Percentiles rank a stretch among this genome's conserved stretches.
phyloP scores from a whole-genome alignment of 768 basidiomycete genomes.

The Podaxis mareebaensis region DNA sequence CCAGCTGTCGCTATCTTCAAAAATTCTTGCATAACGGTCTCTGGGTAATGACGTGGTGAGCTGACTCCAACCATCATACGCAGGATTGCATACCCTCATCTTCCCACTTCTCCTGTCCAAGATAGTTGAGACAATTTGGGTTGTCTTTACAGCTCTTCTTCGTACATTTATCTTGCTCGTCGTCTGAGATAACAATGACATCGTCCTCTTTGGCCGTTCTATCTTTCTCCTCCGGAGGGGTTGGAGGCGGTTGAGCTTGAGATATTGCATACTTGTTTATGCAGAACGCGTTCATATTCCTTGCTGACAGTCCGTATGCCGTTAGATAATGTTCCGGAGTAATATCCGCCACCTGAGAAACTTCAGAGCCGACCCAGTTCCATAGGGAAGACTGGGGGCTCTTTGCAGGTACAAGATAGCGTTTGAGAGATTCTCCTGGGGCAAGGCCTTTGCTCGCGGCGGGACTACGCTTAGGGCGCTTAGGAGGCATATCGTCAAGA shows the following conservation, averaged over 20 bases:
- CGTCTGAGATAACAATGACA: conserved; percentile 70
- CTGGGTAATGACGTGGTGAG: conserved; percentile 31
- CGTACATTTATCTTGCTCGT: conserved; percentile 54
- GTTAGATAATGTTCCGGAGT: conserved; percentile 62
- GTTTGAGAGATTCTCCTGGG: conserved; percentile 65
- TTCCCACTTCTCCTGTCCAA: conserved; percentile 85
- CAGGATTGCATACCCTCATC: conserved; percentile 49
- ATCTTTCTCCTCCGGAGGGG: conserved; percentile 36
- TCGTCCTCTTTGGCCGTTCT: conserved; percentile 61
- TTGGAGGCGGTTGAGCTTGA: conserved; percentile 15
- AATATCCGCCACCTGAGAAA: conserved; percentile 56
- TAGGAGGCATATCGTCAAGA: conserved; percentile 48
- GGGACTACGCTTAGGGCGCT: conserved; percentile 57
- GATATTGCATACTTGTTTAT: conserved; percentile 49
- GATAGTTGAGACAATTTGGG: conserved; percentile 84
- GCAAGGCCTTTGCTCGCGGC: conserved; percentile 47
- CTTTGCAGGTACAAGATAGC: conserved; percentile 47
- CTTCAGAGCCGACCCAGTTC: conserved; percentile 80
- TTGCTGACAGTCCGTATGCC: conserved; percentile 65
- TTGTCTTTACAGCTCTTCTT: conserved; percentile 72
- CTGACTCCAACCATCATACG: conserved; percentile 8
- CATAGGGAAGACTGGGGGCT: conserved; percentile 51
- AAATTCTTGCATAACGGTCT: conserved; percentile 49
- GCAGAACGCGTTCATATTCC: conserved; percentile 55
- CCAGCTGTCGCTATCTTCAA: conserved; percentile 54